Evolutionary conservation across 108 stramenopile genomes (phyloP).

Genomic region (Nitzschia putrida): DNA sequence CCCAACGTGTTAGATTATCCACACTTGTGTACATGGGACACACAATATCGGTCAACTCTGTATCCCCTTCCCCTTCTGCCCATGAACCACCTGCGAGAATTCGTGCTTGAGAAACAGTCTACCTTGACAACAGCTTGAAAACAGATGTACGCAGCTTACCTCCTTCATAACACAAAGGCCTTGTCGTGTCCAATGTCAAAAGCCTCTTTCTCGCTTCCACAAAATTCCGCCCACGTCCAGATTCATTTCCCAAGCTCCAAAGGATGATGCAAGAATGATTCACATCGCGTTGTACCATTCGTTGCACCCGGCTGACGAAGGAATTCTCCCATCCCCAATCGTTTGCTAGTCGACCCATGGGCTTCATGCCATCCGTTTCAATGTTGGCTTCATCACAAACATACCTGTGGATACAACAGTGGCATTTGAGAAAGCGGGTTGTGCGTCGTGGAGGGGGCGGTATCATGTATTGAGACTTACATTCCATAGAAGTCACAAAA

Average conservation of each 20-base stretch:
- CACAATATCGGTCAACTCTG: constrained; percentile 86
- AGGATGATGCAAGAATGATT: constrained; percentile 91
- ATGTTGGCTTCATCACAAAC: constrained; percentile 98
- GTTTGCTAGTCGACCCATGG: constrained; percentile 71
- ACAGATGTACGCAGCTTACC: constrained; percentile 17
- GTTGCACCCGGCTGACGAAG: constrained; percentile 67
- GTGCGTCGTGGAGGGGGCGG: too few species aligned
- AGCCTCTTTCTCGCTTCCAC: constrained; percentile 51
- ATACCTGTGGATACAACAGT: constrained; percentile 32
- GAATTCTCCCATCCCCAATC: constrained; percentile 78
- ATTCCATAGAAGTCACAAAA: constrained; percentile 90
- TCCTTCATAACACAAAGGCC: constrained; percentile 81
- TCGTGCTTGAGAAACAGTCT: neutral
- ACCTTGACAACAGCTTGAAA: neutral
- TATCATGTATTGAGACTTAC: neutral
- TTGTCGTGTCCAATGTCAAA: constrained; percentile 64
- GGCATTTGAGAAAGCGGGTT: too few species aligned
- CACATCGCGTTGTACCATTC: constrained; percentile 86
- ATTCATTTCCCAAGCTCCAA: constrained; percentile 94
- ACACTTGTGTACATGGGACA: constrained; percentile 96
- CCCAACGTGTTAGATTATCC: constrained; percentile 50
- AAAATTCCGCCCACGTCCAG: constrained; percentile 80
- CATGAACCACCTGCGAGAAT: constrained; percentile 46
- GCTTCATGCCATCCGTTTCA: constrained; percentile 93
- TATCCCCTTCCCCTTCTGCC: constrained; percentile 57